Evolutionary conservation across 176 grass and related monocot species (phyloP).

Genomic region (Saccharum officinarum): DNA sequence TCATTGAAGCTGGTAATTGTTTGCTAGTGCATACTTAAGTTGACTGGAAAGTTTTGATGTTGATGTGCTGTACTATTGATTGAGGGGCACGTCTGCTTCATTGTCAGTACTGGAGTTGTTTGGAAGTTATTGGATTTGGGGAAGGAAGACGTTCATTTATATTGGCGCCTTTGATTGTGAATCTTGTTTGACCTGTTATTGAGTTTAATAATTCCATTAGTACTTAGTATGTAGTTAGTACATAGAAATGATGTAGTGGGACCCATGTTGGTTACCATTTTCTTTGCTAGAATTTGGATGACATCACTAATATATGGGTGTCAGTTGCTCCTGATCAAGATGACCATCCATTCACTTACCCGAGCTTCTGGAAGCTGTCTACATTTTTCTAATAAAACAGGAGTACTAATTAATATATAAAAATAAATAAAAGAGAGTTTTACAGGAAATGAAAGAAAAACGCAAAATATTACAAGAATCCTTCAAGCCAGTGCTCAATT

Average conservation of each 20-base stretch:
- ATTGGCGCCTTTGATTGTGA: neutral
- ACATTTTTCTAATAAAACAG: neutral
- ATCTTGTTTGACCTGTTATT: conserved; percentile 16
- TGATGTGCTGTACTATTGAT: conserved; percentile 33
- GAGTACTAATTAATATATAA: neutral
- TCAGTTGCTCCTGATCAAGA: neutral
- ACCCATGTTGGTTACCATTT: neutral
- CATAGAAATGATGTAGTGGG: neutral
- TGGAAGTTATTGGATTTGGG: conserved; percentile 16
- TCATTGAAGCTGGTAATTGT: conserved; percentile 31
- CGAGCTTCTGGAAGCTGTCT: neutral
- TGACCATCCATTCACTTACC: neutral
- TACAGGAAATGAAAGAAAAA: neutral
- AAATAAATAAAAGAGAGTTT: neutral
- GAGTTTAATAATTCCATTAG: neutral
- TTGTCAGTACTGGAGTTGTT: neutral
- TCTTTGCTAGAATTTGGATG: conserved; percentile 9
- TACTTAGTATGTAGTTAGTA: neutral
- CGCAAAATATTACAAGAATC: neutral
- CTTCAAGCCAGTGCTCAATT: neutral
- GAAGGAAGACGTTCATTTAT: neutral
- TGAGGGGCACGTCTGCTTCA: neutral
- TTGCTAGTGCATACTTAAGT: conserved; percentile 4
- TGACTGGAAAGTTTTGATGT: conserved; percentile 36
- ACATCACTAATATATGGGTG: neutral